Evolutionary conservation across 805 yeast species (phyloP), one percentile per base, ranked within the genome.

Genomic region (Wickerhamomyces ciferrii): DNA sequence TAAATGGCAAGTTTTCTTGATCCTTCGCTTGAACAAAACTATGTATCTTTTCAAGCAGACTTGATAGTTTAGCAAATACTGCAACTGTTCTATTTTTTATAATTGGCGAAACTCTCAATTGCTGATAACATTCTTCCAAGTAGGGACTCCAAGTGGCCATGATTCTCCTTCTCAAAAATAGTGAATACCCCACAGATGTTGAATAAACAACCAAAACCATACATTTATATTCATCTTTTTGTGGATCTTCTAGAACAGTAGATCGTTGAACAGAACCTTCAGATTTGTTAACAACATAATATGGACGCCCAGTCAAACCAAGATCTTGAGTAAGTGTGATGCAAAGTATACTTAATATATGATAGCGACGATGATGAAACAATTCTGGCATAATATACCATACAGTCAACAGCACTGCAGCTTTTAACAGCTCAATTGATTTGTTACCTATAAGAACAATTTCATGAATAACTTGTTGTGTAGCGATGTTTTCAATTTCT

Each of bases 311-410:
- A 21, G 79, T 78, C 5, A 89, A 72, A 0, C 96, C 96, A 45
- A 90, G 65, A 61, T 90, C 97, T 54, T 80, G 84, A 2, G 86
- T 74, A 63, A 90, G 70, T 4, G 84, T 71, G 14, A 83, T 78
- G 44, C 90, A 80, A 20, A 87, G 68, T 14, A 78, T 69, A 45
- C 80, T 78, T 51, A 87, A 73, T 44, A 88, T 68, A 59, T 87
- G 94, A 52, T 83, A 82, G 42, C 95, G 77, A 47, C 95, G 78
- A 54, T 85, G 86, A 52, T 82, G 86, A 53, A 87, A 86, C 54
- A 87, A 69, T 62, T 88, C 96, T 0, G 96, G 87, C 4, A 87
- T 78, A 53, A 85, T 87, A 60, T 88, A 89, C 96, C 96, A 90
- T 25, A 83, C 63, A 23, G 85, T 75, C 44, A 85, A 68, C 6